phyloP scores from a whole-genome alignment of 129 eudicot species.

The Glebionis coronaria region DNA sequence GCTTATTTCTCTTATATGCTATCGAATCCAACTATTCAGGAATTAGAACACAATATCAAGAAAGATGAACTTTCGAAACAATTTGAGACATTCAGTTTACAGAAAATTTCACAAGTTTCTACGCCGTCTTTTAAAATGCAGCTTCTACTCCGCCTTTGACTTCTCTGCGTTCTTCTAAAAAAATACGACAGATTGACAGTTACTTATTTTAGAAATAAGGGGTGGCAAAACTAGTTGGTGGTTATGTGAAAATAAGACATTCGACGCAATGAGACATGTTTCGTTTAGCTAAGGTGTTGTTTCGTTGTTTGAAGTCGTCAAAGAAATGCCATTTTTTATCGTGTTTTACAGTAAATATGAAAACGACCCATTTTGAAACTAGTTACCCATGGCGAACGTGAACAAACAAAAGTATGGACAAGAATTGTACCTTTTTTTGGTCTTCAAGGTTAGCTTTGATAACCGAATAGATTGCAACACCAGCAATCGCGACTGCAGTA shows the following conservation, averaged over 20 bases:
- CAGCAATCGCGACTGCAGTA: conserved; percentile 59
- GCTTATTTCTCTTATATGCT: conserved; percentile 19
- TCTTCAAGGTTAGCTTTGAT: conserved; percentile 60
- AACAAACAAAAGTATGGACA: not conserved
- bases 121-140: conserved; percentile 11
- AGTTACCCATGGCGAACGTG: not conserved
- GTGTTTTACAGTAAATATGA: not conserved
- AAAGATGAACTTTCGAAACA: conserved; percentile 12
- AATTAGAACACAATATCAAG: conserved; percentile 19
- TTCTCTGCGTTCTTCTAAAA: conserved; percentile 45
- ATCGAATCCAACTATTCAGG: conserved; percentile 16
- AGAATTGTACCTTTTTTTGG: conserved; percentile 38
- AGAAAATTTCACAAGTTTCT: conserved; percentile 9
- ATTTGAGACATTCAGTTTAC: conserved; percentile 20
- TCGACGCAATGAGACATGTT: not conserved
- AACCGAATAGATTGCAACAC: conserved; percentile 55
- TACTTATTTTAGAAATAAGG: not conserved
- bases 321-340: too few relatives aligned
- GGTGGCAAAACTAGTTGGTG: not conserved
- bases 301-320: too few relatives aligned
- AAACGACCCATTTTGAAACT: not conserved
- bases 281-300: not conserved
- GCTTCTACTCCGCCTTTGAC: conserved; percentile 20
- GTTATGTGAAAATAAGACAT: not conserved
- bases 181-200: conserved; percentile 1